phyloP scores from a whole-genome alignment of 495 filamentous ascomycete species.

The Podospora conica region DNA sequence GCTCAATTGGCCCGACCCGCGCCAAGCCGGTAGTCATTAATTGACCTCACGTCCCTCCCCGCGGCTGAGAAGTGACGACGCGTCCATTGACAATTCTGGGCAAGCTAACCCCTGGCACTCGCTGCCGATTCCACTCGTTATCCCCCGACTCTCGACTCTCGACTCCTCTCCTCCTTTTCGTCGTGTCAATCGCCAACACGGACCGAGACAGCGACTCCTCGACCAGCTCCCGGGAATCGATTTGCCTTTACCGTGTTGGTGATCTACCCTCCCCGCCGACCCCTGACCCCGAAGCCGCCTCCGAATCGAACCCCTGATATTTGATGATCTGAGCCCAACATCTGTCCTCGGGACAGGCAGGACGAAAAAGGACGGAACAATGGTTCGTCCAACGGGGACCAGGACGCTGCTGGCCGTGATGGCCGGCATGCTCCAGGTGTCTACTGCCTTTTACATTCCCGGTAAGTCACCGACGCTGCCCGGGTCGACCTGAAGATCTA shows the following conservation, averaged over 20 bases:
- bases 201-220: background rate
- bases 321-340: background rate
- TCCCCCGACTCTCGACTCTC: background rate
- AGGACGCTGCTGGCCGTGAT: slow-evolving; percentile 26
- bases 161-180: background rate
- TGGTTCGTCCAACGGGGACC: slow-evolving; percentile 22
- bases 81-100: background rate
- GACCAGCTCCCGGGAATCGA: background rate
- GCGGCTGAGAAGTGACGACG: background rate
- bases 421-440: slow-evolving; percentile 23
- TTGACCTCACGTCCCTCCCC: background rate
- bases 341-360: background rate
- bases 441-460: slow-evolving; percentile 71
- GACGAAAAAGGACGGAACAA: slow-evolving; percentile 10
- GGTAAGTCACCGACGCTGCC: slow-evolving; percentile 44
- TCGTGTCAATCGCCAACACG: background rate
- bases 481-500: background rate
- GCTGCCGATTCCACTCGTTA: slow-evolving; percentile 58
- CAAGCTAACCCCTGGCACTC: slow-evolving; percentile 38
- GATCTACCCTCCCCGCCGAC: too few relatives aligned
- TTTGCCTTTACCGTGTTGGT: background rate
- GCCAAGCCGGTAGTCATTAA: background rate
- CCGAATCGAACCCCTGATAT: background rate
- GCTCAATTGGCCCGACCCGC: background rate
- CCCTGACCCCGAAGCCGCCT: background rate